Base-by-base conservation (phyloP, 805 yeast species). In the Hanseniaspora guilliermondii region DNA sequence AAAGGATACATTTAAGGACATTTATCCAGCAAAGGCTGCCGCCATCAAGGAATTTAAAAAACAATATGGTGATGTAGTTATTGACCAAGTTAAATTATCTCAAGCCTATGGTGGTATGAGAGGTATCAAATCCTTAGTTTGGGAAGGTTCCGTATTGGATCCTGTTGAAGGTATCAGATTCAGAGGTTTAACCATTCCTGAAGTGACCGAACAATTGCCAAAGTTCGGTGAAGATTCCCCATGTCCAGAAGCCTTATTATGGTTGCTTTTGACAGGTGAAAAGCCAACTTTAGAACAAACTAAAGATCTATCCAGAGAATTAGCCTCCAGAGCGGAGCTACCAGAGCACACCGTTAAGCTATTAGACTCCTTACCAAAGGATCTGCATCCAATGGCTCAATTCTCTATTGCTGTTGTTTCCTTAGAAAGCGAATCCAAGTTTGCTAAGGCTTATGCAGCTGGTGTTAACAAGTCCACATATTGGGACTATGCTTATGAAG, bases 21-120 rank as follows among this genome's bases (percentile, higher is more conserved):
- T 87, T 61, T 79, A 89, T 69, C 97, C 97, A 61, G 88, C 79
- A 65, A 86, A 86, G 76, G 85, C 85, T 63, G 96, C 87, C 71
- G 87, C 88, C 75, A 83, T 93, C 72, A 68, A 73, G 62, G 68
- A 82, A 64, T 82, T 91, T 71, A 88, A 91, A 73, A 77, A 86
- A 70, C 94, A 88, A 66, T 79, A 91, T 71, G 98, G 97, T 64
- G 77, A 82, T 56, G 70, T 74, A 49, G 75, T 72, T 50, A 81
- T 85, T 60, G 91, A 87, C 60, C 87, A 84, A 70, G 83, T 83
- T 59, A 69, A 75, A 56, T 73, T 85, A 58, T 87, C 81, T 68
- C 91, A 84, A 73, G 89, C 88, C 40, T 85, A 84, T 71, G 94
- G 94, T 73, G 94, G 94, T 74, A 82, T 82, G 89, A 78, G 94